Base-by-base conservation (phyloP, 2,329 filamentous ascomycete species). In the Colletotrichum limetticola region DNA sequence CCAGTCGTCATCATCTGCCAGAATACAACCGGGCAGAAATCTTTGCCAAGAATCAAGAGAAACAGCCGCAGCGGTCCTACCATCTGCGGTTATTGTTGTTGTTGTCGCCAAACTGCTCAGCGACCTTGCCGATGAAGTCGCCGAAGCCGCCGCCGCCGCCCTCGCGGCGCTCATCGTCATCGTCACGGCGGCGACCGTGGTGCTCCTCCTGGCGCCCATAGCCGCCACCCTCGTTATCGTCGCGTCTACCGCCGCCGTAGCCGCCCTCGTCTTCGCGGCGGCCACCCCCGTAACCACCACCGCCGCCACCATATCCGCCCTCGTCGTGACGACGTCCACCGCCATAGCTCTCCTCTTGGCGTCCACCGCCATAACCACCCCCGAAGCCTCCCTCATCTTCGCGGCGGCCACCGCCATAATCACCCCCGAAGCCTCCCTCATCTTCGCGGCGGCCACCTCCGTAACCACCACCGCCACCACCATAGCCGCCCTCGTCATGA, bases 251-350 rank as follows among this genome's bases (percentile, higher is more conserved):
- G 30, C 79, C 75, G 64, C 76, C 75, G 16, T 67, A 52, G 57
- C 42, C 42, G 42, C 73, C 61, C 30, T 74, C 59, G 26, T 74
- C 74, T 30, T 76, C 71, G 22, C 75, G 67, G 24, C 73, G 68
- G 37, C 37, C 16, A n/a, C 74, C 71, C 19, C 58, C 65, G 5
- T 66, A 66, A 26, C 66, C 37, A 28, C 64, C 62, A 37, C 61
- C 63, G 32, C 68, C 57, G 42, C 79, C 78, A 22, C 32, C 32
- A 12, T 78, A 77, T 66, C 66, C 53, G 58, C 66, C 26, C 73
- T 74, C 75, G 28, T 77, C 72, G 26, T 78, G 69, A 7, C 77
- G 76, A 14, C 78, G 68, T 16, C 76, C 78, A 22, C 79, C 76
- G 65, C 76, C 75, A 14, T 67, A 62, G 55, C 71, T 42, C 61